A percentile compares a stretch with the other conserved stretches of the same genome.
Evolutionary conservation across 345 rosid species (phyloP).

Genomic region (Eutrema japonicum): DNA sequence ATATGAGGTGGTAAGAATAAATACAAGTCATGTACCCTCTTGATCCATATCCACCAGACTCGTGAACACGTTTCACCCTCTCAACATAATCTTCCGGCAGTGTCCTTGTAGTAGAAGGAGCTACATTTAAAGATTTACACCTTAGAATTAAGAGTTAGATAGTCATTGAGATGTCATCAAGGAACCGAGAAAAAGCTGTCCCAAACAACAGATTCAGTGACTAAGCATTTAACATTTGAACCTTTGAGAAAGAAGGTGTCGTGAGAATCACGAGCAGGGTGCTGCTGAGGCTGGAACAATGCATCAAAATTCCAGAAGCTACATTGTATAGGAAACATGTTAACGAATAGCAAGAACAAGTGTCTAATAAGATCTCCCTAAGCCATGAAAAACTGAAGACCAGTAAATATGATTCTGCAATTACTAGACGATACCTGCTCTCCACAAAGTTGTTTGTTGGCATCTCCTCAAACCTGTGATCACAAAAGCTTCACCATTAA

Average conservation of each 20-base stretch:
- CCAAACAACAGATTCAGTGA: constrained; percentile 3
- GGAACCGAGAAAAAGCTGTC: background rate
- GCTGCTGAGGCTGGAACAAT: constrained; percentile 95
- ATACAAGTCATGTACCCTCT: constrained; percentile 60
- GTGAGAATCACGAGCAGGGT: constrained; percentile 97
- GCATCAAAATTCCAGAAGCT: constrained; percentile 99
- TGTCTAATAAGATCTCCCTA: background rate
- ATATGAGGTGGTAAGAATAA: background rate
- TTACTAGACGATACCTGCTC: constrained; percentile 65
- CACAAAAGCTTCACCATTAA: constrained; percentile 24
- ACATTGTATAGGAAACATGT: constrained; percentile 28
- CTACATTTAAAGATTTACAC: constrained; percentile 49
- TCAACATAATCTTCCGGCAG: constrained; percentile 87
- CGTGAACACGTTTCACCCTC: constrained; percentile 70
- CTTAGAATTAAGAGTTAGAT: background rate
- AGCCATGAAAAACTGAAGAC: background rate
- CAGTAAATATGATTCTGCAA: constrained; percentile 2
- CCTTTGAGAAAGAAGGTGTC: constrained; percentile 91
- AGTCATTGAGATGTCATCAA: background rate
- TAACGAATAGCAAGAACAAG: background rate
- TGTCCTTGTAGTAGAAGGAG: constrained; percentile 66
- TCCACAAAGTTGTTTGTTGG: constrained; percentile 91
- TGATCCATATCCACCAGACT: constrained; percentile 86
- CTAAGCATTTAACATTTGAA: constrained; percentile 39
- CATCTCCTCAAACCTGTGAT: constrained; percentile 94